These are phyloP conservation scores for Lizonia empirigonia DNA, from an alignment of 2,329 filamentous ascomycete genomes.

Conservation along the genomic window DNA sequence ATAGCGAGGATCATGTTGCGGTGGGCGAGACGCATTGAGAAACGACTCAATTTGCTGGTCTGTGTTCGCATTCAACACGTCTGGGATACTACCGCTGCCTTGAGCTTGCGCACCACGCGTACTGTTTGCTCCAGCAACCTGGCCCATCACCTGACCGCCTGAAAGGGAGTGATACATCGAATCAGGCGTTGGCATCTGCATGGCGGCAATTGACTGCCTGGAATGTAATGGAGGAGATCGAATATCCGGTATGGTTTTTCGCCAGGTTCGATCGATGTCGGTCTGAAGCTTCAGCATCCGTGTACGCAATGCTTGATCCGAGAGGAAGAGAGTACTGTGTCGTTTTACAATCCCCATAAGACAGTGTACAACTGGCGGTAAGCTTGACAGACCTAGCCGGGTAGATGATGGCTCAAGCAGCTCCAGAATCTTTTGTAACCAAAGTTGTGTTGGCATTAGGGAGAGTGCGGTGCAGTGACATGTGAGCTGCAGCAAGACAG, in stretches of 20 bases:
- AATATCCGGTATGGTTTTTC: slow-evolving; percentile 1
- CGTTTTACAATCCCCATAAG: slow-evolving; percentile 31
- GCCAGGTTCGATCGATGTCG: slow-evolving; percentile 24
- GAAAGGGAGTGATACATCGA: slow-evolving; percentile 24
- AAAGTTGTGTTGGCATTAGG: slow-evolving; percentile 28
- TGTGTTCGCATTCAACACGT: slow-evolving; percentile 10
- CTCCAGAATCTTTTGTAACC: slow-evolving; percentile 26
- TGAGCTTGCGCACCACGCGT: slow-evolving; percentile 5
- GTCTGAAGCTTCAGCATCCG: slow-evolving; percentile 28
- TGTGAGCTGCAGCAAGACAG: slow-evolving; percentile 35
- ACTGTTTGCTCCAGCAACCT: background rate
- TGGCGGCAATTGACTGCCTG: slow-evolving; percentile 7
- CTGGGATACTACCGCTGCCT: slow-evolving; percentile 19
- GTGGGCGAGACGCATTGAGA: background rate
- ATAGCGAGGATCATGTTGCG: slow-evolving; percentile 33
- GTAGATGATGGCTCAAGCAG: slow-evolving; percentile 33
- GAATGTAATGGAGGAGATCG: slow-evolving; percentile 6
- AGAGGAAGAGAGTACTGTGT: slow-evolving; percentile 17
- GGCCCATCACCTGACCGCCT: slow-evolving; percentile 1
- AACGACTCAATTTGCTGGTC: slow-evolving; percentile 11
- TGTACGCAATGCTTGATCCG: slow-evolving; percentile 21
- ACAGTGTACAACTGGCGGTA: slow-evolving; percentile 39
- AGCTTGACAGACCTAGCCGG: slow-evolving; percentile 28
- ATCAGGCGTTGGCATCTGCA: slow-evolving; percentile 29
- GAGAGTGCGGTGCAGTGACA: slow-evolving; percentile 34